Percentiles rank a stretch among this genome's conserved stretches.
phyloP scores from a whole-genome alignment of 2,329 filamentous ascomycete species.

The Tolypocladium nubicola region DNA sequence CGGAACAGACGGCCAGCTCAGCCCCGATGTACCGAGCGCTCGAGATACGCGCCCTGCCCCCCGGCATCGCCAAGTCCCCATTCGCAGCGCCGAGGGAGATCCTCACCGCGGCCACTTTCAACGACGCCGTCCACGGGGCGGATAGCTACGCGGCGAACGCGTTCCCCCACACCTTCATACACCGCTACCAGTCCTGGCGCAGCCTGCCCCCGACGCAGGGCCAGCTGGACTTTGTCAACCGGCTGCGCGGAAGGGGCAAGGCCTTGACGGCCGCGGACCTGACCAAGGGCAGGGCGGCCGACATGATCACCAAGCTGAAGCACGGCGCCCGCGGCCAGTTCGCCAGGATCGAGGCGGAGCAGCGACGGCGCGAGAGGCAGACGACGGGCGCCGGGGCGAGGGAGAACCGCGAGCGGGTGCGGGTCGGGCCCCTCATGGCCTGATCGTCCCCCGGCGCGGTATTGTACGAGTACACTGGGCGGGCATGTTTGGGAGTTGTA shows the following conservation, averaged over 20 bases:
- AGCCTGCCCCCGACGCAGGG: constrained; percentile 49
- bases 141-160: constrained; percentile 66
- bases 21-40: constrained; percentile 28
- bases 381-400: constrained; percentile 25
- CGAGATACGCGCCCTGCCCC: constrained; percentile 37
- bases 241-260: constrained; percentile 41
- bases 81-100: constrained; percentile 62
- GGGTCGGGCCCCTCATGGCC: constrained; percentile 39
- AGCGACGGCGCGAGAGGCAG: constrained; percentile 34
- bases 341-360: constrained; percentile 38
- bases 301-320: constrained; percentile 89
- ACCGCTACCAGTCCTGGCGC: constrained; percentile 60
- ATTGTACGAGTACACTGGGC: neutral
- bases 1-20: constrained; percentile 7
- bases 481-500: neutral
- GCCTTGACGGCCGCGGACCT: constrained; percentile 45
- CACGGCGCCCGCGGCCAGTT: constrained; percentile 66
- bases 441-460: constrained; percentile 5
- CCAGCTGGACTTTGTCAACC: constrained; percentile 63
- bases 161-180: constrained; percentile 60
- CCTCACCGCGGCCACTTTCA: constrained; percentile 53
- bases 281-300: constrained; percentile 70
- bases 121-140: constrained; percentile 70
- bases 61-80: constrained; percentile 38
- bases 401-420: constrained; percentile 38